Evolutionary conservation across 331 rosid genomes (phyloP).

Genomic region (Quercus phellos): DNA sequence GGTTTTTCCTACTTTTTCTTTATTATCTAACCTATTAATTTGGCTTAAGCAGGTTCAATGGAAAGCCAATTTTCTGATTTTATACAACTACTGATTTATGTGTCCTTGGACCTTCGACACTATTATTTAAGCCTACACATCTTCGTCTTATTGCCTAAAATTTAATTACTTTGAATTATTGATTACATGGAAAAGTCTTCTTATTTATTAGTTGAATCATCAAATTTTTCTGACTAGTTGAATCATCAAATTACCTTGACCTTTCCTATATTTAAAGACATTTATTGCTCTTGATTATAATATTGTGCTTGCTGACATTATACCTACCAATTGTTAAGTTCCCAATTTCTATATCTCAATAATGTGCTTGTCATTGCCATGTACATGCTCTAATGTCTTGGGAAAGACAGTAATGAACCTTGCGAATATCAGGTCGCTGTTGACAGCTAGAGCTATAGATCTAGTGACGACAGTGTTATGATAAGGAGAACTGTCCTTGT

Average conservation of each 20-base stretch:
- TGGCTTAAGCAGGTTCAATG: not conserved
- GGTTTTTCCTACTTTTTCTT: conserved; percentile 1
- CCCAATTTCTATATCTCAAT: not conserved
- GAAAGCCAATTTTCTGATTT: not conserved
- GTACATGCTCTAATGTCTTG: not conserved
- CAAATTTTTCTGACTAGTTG: not conserved
- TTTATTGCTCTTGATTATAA: too few species aligned
- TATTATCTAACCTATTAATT: not conserved
- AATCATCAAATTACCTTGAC: too few species aligned
- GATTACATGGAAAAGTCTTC: not conserved
- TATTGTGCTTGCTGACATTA: not conserved
- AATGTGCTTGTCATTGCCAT: not conserved
- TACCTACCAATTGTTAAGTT: not conserved
- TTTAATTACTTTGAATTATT: not conserved
- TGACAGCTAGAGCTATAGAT: too few species aligned
- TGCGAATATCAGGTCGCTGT: too few species aligned
- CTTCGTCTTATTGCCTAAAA: not conserved
- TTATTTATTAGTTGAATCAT: not conserved
- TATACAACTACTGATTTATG: not conserved
- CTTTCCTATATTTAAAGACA: too few species aligned
- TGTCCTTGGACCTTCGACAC: not conserved
- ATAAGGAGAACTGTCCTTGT: not conserved
- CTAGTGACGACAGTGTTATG: too few species aligned
- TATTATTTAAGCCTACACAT: not conserved
- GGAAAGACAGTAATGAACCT: not conserved